Percentiles rank a stretch among this genome's conserved stretches.
phyloP scores from a whole-genome alignment of 2,329 filamentous ascomycete species.

The Colletotrichum sp. region DNA sequence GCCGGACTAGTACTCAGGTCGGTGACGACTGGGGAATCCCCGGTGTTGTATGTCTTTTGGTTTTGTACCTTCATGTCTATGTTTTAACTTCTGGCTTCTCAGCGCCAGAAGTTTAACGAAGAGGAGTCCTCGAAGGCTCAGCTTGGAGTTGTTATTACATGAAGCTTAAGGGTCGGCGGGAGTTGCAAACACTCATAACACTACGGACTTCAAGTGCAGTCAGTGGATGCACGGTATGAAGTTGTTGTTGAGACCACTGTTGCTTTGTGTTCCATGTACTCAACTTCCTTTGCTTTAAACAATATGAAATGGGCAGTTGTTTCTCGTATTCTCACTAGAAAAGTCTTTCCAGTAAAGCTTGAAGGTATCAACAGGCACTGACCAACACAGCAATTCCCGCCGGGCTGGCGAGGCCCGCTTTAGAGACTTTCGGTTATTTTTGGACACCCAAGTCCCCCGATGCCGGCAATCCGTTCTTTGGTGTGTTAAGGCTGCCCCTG shows the following conservation, averaged over 20 bases:
- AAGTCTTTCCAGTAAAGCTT: not conserved
- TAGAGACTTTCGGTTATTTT: not conserved
- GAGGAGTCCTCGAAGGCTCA: not conserved
- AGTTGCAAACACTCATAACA: not conserved
- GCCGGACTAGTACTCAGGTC: slow-evolving; percentile 20
- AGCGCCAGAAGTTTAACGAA: no score
- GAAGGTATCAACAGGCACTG: not conserved
- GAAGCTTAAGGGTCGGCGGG: not conserved
- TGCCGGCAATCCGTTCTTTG: not conserved
- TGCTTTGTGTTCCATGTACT: no score
- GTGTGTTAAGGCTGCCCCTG: not conserved
- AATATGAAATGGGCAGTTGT: not conserved
- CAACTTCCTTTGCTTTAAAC: no score
- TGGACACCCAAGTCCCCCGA: not conserved
- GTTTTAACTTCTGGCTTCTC: not conserved
- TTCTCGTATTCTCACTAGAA: not conserved
- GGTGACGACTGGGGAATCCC: slow-evolving; percentile 21
- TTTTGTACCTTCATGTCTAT: not conserved
- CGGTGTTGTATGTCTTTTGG: slow-evolving; percentile 11
- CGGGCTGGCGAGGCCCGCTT: not conserved
- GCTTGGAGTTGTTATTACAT: not conserved
- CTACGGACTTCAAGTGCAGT: not conserved
- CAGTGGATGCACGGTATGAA: fast-evolving
- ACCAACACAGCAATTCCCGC: not conserved
- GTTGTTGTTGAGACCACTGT: no score